Percentiles rank a stretch among this genome's conserved stretches.
Conservation (phyloP, 2,329 filamentous ascomycete species). For the Aspergillus tamarii region DNA sequence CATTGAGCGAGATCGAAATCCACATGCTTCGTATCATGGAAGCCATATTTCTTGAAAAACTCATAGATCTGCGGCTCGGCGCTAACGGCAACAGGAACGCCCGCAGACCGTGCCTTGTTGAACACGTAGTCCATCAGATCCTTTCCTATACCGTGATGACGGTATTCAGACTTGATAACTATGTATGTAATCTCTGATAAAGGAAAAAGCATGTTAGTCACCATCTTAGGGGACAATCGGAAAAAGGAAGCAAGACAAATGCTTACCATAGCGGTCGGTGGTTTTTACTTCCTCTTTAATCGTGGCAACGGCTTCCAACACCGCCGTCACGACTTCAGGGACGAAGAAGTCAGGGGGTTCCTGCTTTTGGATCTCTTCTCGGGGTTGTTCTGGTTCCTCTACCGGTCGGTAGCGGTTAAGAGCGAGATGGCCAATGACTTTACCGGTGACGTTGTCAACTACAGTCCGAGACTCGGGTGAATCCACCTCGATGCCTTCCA, state of each 20-base stretch:
- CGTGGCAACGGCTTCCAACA: not conserved
- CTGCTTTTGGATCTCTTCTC: not conserved
- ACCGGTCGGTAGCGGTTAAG: constrained; percentile 1
- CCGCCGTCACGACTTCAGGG: not conserved
- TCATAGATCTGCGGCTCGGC: constrained; percentile 20
- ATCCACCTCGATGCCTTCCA: not conserved
- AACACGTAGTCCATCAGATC: constrained; percentile 1
- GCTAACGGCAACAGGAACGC: constrained; percentile 1
- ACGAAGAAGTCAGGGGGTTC: constrained; percentile 4
- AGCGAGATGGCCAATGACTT: constrained; percentile 8
- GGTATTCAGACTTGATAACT: constrained; percentile 1
- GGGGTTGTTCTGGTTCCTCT: not conserved
- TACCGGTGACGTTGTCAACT: constrained; percentile 1
- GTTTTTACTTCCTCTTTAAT: not conserved
- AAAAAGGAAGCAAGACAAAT: no score
- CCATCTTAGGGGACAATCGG: no score
- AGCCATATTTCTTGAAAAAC: constrained; percentile 18
- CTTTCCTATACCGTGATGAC: constrained; percentile 8
- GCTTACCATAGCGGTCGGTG: constrained; percentile 9
- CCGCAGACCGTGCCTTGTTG: not conserved
- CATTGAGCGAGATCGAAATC: constrained; percentile 23
- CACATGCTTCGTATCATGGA: constrained; percentile 18
- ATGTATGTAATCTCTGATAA: constrained; percentile 12
- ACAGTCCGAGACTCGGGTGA: not conserved
- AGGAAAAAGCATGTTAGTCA: not conserved